Evolutionary conservation across 2,329 filamentous ascomycete species (phyloP), one percentile per base, ranked within the genome.

Genomic region (Arthroderma sp.): DNA sequence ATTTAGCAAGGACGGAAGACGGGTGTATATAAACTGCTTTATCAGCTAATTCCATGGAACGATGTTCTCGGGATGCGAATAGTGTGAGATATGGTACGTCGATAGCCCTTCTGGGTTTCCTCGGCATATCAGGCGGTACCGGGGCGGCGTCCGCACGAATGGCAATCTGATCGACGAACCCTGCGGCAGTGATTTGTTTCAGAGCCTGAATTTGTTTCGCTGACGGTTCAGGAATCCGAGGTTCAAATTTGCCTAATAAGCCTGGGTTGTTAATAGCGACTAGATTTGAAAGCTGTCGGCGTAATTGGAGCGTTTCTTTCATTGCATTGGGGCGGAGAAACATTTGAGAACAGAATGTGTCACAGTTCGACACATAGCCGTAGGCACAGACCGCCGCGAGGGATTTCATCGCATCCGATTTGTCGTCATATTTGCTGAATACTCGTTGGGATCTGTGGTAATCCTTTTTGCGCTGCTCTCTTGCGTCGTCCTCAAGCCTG

Each of bases 91-190:
- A 98, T 0, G 89, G 84, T 2, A 96, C 84, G 53, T 96, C 87
- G 51, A 91, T 93, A 1, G 88, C 84, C n/a, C 87, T 78, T 42
- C 78, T 79, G 0, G 88, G 85, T 49, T 83, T 85, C 11, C 81
- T 73, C 38, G 71, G 65, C 43, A 74, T 65, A 49, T 81, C 78
- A 1, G 81, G 80, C 0, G 85, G 83, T 8, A 73, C 74, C 0
- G 86, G 85, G 0, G 85, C 74, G n/a, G 86, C 70, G 61, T 98
- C 89, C 3, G 85, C 85, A 48, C 91, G 84, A 53, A 96, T 87
- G 38, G 91, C 91, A 36, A 98, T 76, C 53, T 95, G 84, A 63
- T 98, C 91, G 56, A 96, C 79, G 66, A 95, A 96, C 1, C 89
- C 91, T 0, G 86, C 83, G 0, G 89, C 85, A 22, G 85, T 80